Evolutionary conservation across 2,329 filamentous ascomycete species (phyloP).

Genomic region (Alternaria sp.): DNA sequence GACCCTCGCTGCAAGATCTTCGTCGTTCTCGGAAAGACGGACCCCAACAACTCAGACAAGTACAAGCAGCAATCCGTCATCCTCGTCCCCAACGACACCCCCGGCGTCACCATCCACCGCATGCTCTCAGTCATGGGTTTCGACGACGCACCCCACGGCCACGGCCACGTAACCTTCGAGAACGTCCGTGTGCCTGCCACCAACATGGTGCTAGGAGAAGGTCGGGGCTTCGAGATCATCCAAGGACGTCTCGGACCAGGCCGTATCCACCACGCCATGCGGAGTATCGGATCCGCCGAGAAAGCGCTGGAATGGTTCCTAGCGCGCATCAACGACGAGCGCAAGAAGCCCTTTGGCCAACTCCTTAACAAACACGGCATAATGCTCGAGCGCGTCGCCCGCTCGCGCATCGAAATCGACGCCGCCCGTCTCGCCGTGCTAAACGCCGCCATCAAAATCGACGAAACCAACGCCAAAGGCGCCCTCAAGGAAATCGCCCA

Average conservation of each 20-base stretch:
- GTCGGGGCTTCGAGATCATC: slow-evolving; percentile 96
- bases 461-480: slow-evolving; percentile 84
- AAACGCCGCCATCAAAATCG: slow-evolving; percentile 95
- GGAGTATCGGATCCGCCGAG: slow-evolving; percentile 89
- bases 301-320: slow-evolving; percentile 94
- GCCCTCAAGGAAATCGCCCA: slow-evolving; percentile 93
- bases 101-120: slow-evolving; percentile 89
- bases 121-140: slow-evolving; percentile 96
- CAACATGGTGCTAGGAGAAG: slow-evolving; percentile 91
- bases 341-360: slow-evolving; percentile 91
- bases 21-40: slow-evolving; percentile 95
- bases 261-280: slow-evolving; percentile 98
- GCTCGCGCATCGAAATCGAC: slow-evolving; percentile 92
- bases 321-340: slow-evolving; percentile 89
- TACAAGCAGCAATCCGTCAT: slow-evolving; percentile 95
- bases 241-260: slow-evolving; percentile 95
- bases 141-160: slow-evolving; percentile 97
- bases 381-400: slow-evolving; percentile 93
- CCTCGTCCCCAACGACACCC: slow-evolving; percentile 80
- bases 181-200: slow-evolving; percentile 86
- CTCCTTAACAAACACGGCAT: slow-evolving; percentile 87
- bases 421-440: slow-evolving; percentile 87
- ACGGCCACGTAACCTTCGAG: slow-evolving; percentile 88
- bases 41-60: slow-evolving; percentile 74
- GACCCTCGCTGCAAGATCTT: slow-evolving; percentile 93